Evolutionary conservation across 768 basidiomycete species (phyloP).

Genomic region (Punctularia strigosozonata): DNA sequence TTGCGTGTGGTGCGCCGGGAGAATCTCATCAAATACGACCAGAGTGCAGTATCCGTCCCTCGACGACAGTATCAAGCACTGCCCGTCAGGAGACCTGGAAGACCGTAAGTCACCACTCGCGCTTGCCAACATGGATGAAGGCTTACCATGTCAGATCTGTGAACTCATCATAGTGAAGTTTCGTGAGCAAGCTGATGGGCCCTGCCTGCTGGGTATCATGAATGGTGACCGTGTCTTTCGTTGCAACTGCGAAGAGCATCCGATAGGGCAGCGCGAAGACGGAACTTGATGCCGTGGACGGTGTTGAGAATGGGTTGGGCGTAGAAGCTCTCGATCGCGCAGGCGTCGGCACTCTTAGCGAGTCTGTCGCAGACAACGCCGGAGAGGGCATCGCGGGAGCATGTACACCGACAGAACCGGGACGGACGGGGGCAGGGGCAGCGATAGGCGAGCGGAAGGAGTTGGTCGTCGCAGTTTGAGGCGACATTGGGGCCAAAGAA

Average conservation of each 20-base stretch:
- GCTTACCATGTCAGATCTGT: conserved; percentile 92
- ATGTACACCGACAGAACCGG: too few species aligned
- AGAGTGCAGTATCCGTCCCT: conserved; percentile 97
- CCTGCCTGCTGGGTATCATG: conserved; percentile 96
- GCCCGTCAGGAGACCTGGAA: conserved; percentile 89
- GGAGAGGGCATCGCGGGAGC: conserved; percentile 17
- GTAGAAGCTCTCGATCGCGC: conserved; percentile 43
- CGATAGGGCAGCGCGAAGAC: conserved; percentile 88
- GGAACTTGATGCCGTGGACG: conserved; percentile 36
- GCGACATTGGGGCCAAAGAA: conserved; percentile 18
- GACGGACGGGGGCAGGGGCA: conserved; percentile 39
- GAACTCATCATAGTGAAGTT: conserved; percentile 95
- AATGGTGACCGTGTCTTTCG: conserved; percentile 89
- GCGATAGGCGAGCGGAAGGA: conserved; percentile 17
- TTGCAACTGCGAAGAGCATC: conserved; percentile 90
- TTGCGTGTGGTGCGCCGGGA: conserved; percentile 80
- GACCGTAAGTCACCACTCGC: conserved; percentile 2
- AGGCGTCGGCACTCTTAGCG: conserved; percentile 47
- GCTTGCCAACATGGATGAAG: not conserved
- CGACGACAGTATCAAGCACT: conserved; percentile 81
- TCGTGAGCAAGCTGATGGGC: conserved; percentile 84
- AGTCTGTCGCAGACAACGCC: conserved; percentile 35
- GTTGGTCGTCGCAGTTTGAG: conserved; percentile 1
- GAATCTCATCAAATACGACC: conserved; percentile 88
- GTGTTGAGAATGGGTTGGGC: conserved; percentile 21